Evolutionary conservation across 345 rosid genomes (phyloP).

Genomic region (Mercurialis annua): DNA sequence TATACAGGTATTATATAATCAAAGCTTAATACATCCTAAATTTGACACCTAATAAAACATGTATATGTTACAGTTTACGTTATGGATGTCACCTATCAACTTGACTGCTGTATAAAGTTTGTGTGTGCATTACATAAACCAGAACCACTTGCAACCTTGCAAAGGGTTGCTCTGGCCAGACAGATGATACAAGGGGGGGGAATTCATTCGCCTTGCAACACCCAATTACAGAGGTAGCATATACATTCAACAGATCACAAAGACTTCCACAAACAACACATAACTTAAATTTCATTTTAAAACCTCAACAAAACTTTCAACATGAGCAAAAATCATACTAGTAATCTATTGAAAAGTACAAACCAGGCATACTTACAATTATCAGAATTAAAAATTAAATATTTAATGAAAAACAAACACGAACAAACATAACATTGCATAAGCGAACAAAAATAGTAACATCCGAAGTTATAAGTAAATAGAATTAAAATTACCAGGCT

Average conservation of each 20-base stretch:
- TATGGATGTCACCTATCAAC: neutral
- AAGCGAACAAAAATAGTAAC: constrained; percentile 3
- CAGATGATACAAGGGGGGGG: too few species aligned
- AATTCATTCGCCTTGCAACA: neutral
- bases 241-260: neutral
- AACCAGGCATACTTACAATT: neutral
- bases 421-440: neutral
- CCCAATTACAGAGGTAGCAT: neutral
- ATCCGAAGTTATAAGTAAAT: neutral
- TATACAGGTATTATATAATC: neutral
- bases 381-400: neutral
- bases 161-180: neutral
- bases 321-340: neutral
- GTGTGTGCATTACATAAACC: neutral
- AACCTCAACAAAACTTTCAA: neutral
- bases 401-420: constrained; percentile 1
- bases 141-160: neutral
- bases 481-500: constrained; percentile 19
- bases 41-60: neutral
- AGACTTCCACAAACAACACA: neutral
- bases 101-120: neutral
- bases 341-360: neutral
- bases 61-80: neutral
- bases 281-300: constrained; percentile 4
- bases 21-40: neutral